Conservation (phyloP, 306 rosid species). For the Prunus salicina region DNA sequence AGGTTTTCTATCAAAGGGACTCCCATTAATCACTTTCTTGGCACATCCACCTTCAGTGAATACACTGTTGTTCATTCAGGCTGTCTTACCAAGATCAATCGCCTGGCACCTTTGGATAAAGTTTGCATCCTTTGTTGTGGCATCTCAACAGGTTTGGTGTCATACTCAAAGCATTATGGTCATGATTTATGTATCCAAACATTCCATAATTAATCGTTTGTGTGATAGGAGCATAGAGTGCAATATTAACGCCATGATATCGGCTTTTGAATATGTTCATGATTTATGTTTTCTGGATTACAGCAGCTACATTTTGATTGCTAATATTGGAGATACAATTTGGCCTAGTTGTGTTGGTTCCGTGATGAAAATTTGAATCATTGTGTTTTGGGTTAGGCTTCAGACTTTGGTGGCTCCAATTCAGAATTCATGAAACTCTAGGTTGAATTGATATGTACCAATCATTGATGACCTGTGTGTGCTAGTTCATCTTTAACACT, state of each 20-base stretch:
- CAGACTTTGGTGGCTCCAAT: not conserved
- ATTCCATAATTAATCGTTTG: not conserved
- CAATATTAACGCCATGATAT: conserved; percentile 43
- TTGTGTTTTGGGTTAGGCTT: not conserved
- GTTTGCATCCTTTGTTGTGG: conserved; percentile 45
- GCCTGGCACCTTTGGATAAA: conserved; percentile 39
- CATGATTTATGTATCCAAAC: not conserved
- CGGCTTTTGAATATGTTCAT: conserved; percentile 57
- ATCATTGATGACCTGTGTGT: not conserved
- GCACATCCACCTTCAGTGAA: conserved; percentile 46
- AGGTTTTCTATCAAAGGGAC: conserved; percentile 40
- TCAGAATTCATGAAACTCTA: too few species aligned
- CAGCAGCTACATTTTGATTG: not conserved
- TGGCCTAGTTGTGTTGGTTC: not conserved
- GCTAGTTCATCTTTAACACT: not conserved
- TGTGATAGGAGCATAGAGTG: conserved; percentile 40
- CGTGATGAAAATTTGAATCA: not conserved
- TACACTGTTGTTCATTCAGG: conserved; percentile 40
- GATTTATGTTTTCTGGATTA: conserved; percentile 29
- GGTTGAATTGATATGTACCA: not conserved
- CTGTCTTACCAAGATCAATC: conserved; percentile 43
- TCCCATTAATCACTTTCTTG: conserved; percentile 40
- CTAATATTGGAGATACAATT: not conserved
- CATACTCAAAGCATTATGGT: not conserved
- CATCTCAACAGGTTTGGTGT: conserved; percentile 32